Conservation (phyloP, 495 filamentous ascomycete species). For the Letharia columbiana region DNA sequence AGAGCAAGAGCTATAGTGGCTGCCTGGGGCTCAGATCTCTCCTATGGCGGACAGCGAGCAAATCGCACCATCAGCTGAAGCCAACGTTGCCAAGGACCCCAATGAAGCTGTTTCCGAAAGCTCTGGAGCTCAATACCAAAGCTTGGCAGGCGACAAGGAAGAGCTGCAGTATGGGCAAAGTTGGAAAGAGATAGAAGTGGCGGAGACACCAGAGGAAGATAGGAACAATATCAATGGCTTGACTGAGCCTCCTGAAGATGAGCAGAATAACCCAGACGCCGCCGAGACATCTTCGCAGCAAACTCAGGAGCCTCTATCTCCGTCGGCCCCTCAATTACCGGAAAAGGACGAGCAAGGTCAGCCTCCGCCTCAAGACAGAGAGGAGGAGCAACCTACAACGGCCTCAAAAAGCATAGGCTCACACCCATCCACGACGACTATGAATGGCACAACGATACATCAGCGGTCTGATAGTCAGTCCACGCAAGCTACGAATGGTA, state of each 20-base stretch:
- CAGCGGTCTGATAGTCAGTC: constrained; percentile 52
- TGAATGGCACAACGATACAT: constrained; percentile 24
- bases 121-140: constrained; percentile 13
- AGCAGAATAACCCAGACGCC: background rate
- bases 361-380: constrained; percentile 20
- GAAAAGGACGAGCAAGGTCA: background rate
- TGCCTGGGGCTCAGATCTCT: constrained; percentile 15
- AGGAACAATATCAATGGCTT: constrained; percentile 4
- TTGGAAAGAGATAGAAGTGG: constrained; percentile 26
- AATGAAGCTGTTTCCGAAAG: background rate
- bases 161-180: constrained; percentile 21
- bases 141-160: constrained; percentile 24
- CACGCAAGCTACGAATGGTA: constrained; percentile 45
- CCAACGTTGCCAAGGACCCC: background rate
- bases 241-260: constrained; percentile 1
- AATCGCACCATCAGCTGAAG: constrained; percentile 5
- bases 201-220: constrained; percentile 13
- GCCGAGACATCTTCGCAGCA: constrained; percentile 7
- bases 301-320: constrained; percentile 4
- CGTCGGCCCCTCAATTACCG: constrained; percentile 13
- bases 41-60: constrained; percentile 21
- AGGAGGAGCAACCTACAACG: constrained; percentile 11
- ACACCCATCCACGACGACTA: constrained; percentile 8
- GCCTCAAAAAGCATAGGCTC: constrained; percentile 11
- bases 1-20: constrained; percentile 16